Evolutionary conservation across 1,284 basidiomycete genomes (phyloP), one percentile per base, ranked within the genome.

Genomic region (Tilletia caries): DNA sequence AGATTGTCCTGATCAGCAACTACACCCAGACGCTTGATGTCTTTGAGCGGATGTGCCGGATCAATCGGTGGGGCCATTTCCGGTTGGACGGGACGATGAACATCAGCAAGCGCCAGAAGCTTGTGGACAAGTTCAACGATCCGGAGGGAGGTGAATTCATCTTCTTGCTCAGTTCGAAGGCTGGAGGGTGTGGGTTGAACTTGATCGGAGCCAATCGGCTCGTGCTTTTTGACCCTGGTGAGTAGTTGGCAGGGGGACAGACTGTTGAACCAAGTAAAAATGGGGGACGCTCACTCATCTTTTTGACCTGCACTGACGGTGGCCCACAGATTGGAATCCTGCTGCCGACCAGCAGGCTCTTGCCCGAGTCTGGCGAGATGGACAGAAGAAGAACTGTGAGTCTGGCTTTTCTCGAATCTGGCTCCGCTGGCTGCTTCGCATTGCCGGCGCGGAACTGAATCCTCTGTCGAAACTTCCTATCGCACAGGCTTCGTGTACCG

Each of bases 341-440:
- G 95, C 95, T 4, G 93, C 95, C 44, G 95, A 99, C 84, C 96
- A 98, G 83, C 96, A 99, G 84, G 95, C 95, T 10, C 87, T 98
- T 4, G 95, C 95, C 48, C 92, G 95, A 84, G 95, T 99, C 1
- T 99, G 95, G 95, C 91, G 96, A 86, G 95, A 99, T 81, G 95
- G 95, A 0, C 95, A 98, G 84, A 99, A 97, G 89, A 98, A 98
- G 89, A 74, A 75, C 32, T 76, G 27, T 33, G 68, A 66, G 66
- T 74, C 27, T 41, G 10, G 8, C 65, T 65, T 64, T 44, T 15
- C 67, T 67, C n/a, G 44, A 43, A 50, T 48, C 33, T 32, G 18
- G 60, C n/a, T n/a, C n/a, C n/a, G n/a, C n/a, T n/a, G n/a, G n/a
- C n/a, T n/a, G n/a, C n/a, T n/a, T n/a, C n/a, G n/a, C n/a, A n/a